A percentile compares a stretch with the other conserved stretches of the same genome.
phyloP scores from a whole-genome alignment of 768 basidiomycete genomes.

The Boletus sensibilis region DNA sequence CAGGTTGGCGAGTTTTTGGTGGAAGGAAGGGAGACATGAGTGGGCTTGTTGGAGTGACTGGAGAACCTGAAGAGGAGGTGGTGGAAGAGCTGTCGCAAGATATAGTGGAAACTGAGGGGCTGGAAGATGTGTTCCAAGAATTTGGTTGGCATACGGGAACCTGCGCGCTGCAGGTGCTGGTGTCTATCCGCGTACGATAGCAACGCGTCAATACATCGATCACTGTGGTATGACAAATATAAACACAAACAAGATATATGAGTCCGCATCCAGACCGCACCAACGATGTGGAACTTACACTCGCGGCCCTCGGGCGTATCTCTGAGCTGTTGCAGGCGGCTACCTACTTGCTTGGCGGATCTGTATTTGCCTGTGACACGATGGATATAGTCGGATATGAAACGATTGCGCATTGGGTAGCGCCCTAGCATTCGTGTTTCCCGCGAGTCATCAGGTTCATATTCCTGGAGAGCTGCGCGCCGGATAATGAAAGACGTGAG shows the following conservation, averaged over 20 bases:
- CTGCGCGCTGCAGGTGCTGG: constrained; percentile 22
- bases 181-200: constrained; percentile 28
- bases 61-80: constrained; percentile 18
- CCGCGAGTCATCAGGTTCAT: constrained; percentile 69
- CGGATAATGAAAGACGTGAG: constrained; percentile 21
- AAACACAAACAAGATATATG: constrained; percentile 29
- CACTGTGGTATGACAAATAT: constrained; percentile 33
- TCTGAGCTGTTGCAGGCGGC: constrained; percentile 73
- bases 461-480: constrained; percentile 61
- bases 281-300: constrained; percentile 44
- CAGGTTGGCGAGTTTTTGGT: constrained; percentile 22
- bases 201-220: constrained; percentile 36
- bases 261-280: constrained; percentile 30
- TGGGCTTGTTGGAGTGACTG: constrained; percentile 14
- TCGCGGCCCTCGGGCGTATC: constrained; percentile 72
- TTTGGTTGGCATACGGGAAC: constrained; percentile 14
- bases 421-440: constrained; percentile 72
- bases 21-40: constrained; percentile 23
- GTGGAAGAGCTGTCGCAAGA: constrained; percentile 26
- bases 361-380: constrained; percentile 66
- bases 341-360: constrained; percentile 78
- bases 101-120: constrained; percentile 25
- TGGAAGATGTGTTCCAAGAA: constrained; percentile 14
- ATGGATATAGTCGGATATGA: constrained; percentile 77
- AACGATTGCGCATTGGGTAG: constrained; percentile 77